Conservation (phyloP, 73 alveolate species). For the Blepharisma stoltei region DNA sequence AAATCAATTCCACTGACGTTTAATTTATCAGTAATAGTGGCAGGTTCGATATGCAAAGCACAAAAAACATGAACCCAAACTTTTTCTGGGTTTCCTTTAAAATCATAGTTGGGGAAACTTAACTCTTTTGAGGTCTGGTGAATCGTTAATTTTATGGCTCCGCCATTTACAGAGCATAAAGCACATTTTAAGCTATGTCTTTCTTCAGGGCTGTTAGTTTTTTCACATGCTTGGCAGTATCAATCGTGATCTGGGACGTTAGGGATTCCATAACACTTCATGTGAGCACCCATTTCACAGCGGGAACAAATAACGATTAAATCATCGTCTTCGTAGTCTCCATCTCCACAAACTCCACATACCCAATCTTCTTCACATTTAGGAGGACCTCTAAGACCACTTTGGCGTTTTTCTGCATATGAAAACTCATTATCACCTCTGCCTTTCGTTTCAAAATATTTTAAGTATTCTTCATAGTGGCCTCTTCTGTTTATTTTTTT, state of each 20-base stretch:
- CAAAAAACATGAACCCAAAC: neutral
- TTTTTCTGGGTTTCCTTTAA: neutral
- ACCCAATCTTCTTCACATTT: slow-evolving; percentile 1
- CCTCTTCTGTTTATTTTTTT: neutral
- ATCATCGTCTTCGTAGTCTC: slow-evolving; percentile 8
- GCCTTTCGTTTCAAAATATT: neutral
- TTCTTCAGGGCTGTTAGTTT: neutral
- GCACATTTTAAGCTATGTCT: neutral
- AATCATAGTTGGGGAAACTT: neutral
- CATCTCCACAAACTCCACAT: neutral
- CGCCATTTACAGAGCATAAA: neutral
- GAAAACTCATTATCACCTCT: neutral
- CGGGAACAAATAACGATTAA: neutral
- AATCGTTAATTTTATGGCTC: neutral
- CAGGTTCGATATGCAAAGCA: neutral
- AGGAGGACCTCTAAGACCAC: neutral
- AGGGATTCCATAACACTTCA: slow-evolving; percentile 3
- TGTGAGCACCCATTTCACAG: slow-evolving; percentile 13
- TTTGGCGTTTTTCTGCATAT: neutral
- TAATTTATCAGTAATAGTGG: neutral
- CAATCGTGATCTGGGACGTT: neutral
- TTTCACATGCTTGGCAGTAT: neutral
- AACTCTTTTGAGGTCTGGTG: neutral
- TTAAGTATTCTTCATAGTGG: neutral
- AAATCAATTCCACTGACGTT: neutral